A percentile compares a stretch with the other conserved stretches of the same genome.
These are phyloP conservation scores for Acanthamoeba triangularis DNA, from an alignment of 208 protist genomes.

Conservation along the genomic window DNA sequence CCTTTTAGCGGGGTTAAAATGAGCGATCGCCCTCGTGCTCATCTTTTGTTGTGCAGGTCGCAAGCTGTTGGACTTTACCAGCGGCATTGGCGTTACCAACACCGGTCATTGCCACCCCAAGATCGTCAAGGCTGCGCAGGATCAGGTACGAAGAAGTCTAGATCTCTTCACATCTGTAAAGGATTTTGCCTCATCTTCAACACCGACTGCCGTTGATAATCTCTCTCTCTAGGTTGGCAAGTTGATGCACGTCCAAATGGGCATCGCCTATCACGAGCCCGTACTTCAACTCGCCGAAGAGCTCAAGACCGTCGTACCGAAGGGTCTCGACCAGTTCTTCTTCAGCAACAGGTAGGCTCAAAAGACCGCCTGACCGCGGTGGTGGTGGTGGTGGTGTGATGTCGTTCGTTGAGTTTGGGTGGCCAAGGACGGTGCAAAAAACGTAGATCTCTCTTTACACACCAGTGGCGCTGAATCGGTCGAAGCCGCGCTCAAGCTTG, in stretches of 20 bases:
- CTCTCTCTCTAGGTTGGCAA: background rate
- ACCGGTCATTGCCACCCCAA: constrained; percentile 80
- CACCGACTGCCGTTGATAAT: too few species aligned
- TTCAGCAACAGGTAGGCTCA: constrained; percentile 69
- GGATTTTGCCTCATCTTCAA: too few species aligned
- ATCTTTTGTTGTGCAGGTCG: background rate
- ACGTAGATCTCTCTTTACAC: constrained; percentile 3
- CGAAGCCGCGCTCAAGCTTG: constrained; percentile 49
- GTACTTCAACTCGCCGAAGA: constrained; percentile 50
- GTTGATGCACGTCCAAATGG: constrained; percentile 45
- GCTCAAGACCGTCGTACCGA: constrained; percentile 44
- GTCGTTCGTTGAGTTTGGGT: background rate
- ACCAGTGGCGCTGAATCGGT: constrained; percentile 59
- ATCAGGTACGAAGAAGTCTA: background rate
- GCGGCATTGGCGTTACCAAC: constrained; percentile 80
- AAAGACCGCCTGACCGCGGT: background rate
- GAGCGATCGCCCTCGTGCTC: background rate
- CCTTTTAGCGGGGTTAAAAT: background rate
- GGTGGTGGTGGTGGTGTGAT: background rate
- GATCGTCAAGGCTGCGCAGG: constrained; percentile 74
- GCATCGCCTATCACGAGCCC: constrained; percentile 60
- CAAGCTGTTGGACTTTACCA: constrained; percentile 79
- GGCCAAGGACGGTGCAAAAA: constrained; percentile 1
- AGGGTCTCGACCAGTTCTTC: constrained; percentile 71
- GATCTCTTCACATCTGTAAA: too few species aligned